Evolutionary conservation across 495 filamentous ascomycete species (phyloP), one percentile per base, ranked within the genome.

Genomic region (Xylaria scruposa): DNA sequence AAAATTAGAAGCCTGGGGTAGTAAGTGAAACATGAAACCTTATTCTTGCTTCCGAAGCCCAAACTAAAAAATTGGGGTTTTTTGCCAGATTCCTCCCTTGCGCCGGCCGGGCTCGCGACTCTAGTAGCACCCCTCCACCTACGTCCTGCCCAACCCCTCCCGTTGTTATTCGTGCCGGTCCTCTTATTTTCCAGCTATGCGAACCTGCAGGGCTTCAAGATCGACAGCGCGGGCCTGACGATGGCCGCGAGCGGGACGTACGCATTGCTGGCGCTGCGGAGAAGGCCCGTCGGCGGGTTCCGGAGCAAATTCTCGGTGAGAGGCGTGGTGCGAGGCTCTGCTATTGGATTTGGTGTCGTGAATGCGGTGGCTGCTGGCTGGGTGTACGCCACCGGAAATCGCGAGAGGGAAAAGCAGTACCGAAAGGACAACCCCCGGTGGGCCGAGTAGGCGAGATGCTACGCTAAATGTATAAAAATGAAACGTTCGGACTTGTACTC

Each of bases 191-290:
- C 89, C 68, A 92, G 90, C 82, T 98, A 97, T 81, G 86, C 95
- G 56, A 95, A 94, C 78, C 78, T 97, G 10, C 87, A 88, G 63
- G 90, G 89, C 44, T 94, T 90, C 87, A 90, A 91, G 78, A 90
- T 89, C 65, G 96, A 98, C 74, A 89, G 88, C 62, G 95, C 94
- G 0, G 96, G 95, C 38, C 86, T 94, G 64, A 92, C 90, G 15
- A 94, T 92, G 21, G 94, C 95, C 4, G 97, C 93, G 90, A 94
- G 91, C 49, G 93, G 91, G 4, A 82, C 97, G 26, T 99, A 98
- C 79, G 83, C 94, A 19, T 81, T 98, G 12, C 84, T 95, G 54
- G 94, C 93, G 29, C 80, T 87, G 71, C 87, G 93, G 68, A 86
- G 91, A 71, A 76, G 71, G 53, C 87, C 86, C 68, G 89, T 88